Evolutionary conservation across 768 basidiomycete genomes (phyloP).

Genomic region (Lactarius psammicola): DNA sequence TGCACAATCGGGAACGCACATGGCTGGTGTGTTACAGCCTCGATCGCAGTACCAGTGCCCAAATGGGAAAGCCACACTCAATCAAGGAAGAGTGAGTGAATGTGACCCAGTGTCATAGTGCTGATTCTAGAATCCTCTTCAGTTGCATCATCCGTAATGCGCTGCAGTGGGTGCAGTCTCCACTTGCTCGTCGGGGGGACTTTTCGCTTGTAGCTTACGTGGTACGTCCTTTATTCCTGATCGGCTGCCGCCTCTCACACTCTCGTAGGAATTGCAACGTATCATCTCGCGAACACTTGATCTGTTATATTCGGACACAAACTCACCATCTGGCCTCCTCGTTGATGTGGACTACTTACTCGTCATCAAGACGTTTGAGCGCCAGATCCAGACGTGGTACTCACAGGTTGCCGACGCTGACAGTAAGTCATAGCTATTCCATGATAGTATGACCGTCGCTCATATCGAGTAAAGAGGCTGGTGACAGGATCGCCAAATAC

Average conservation of each 20-base stretch:
- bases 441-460: not conserved
- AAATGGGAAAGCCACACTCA: conserved; percentile 95
- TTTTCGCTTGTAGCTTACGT: conserved; percentile 70
- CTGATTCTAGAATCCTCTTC: conserved; percentile 18
- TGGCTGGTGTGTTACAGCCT: conserved; percentile 89
- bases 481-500: conserved; percentile 39
- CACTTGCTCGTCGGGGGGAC: conserved; percentile 64
- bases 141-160: conserved; percentile 89
- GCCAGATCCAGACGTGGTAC: conserved; percentile 64
- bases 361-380: conserved; percentile 80
- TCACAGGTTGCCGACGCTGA: conserved; percentile 47
- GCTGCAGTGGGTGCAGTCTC: conserved; percentile 66
- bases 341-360: conserved; percentile 82
- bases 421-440: conserved; percentile 14
- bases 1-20: conserved; percentile 91
- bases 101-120: conserved; percentile 3
- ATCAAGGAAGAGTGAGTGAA: conserved; percentile 86
- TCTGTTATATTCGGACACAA: conserved; percentile 81
- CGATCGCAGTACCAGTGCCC: conserved; percentile 87
- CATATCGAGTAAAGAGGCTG: conserved; percentile 4
- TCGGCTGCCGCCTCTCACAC: conserved; percentile 15
- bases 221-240: conserved; percentile 42
- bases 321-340: conserved; percentile 78
- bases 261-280: conserved; percentile 74
- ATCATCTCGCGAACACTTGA: conserved; percentile 87